A percentile compares a stretch with the other conserved stretches of the same genome.
Conservation (phyloP, 2,329 filamentous ascomycete genomes). For the Verticillium klebahnii region DNA sequence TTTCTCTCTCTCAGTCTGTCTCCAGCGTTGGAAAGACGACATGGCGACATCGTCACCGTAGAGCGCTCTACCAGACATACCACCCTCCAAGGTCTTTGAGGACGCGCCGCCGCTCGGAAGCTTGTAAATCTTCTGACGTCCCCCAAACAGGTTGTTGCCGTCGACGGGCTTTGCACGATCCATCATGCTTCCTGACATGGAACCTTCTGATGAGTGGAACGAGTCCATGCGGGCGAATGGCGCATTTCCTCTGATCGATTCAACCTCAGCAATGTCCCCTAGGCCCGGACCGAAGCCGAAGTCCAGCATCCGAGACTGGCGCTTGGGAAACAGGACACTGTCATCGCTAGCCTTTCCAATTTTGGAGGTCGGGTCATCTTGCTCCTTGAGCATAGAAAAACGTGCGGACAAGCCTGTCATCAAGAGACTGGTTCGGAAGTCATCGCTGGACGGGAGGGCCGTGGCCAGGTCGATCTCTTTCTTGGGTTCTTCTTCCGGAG, state of each 20-base stretch:
- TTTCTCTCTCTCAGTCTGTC: slow-evolving; percentile 55
- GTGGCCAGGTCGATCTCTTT: slow-evolving; percentile 66
- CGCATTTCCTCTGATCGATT: slow-evolving; percentile 65
- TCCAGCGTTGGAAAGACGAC: slow-evolving; percentile 78
- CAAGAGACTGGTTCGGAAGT: slow-evolving; percentile 91
- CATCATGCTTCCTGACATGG: slow-evolving; percentile 69
- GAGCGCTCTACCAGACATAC: slow-evolving; percentile 61
- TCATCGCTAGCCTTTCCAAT: slow-evolving; percentile 94
- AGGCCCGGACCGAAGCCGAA: slow-evolving; percentile 57
- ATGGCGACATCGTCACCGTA: slow-evolving; percentile 84
- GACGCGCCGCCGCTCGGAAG: slow-evolving; percentile 39
- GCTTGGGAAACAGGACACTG: slow-evolving; percentile 79
- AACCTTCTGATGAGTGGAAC: slow-evolving; percentile 62
- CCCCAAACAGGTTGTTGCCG: slow-evolving; percentile 90
- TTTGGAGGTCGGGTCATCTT: slow-evolving; percentile 85
- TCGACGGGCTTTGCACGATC: slow-evolving; percentile 75
- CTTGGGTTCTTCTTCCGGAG: slow-evolving; percentile 52
- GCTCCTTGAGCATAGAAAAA: slow-evolving; percentile 94
- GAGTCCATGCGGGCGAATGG: slow-evolving; percentile 58
- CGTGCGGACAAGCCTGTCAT: slow-evolving; percentile 93
- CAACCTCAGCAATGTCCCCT: slow-evolving; percentile 85
- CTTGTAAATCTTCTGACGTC: slow-evolving; percentile 92
- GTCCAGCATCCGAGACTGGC: slow-evolving; percentile 69
- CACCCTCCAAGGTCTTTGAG: slow-evolving; percentile 29
- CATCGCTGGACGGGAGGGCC: slow-evolving; percentile 75